Evolutionary conservation across 2,329 filamentous ascomycete genomes (phyloP), one percentile per base, ranked within the genome.

Genomic region (Blumeriella jaapii): DNA sequence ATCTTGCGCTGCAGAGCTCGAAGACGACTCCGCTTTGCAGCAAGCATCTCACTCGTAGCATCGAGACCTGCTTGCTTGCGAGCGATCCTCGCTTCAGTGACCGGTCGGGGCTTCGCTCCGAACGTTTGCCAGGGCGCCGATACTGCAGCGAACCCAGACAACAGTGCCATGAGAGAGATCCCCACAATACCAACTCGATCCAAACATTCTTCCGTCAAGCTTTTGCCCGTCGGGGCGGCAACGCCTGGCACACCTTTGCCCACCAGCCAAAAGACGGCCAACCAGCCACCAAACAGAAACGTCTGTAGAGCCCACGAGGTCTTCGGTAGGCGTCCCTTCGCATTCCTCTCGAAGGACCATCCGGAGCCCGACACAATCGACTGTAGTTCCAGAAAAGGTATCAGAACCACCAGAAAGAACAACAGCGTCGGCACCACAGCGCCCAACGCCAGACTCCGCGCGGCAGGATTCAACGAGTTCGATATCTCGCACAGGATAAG

Each of bases 131-230:
- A 93, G 1, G 86, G 75, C 1, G 82, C 80, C 15, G 82, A 87
- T 20, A 93, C 81, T n/a, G 83, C 83, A 5, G 85, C 85, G 51
- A 93, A 93, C 0, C 85, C 85, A 5, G 84, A 84, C n/a, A 93
- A 64, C 10, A 87, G 68, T 11, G 84, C 85, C 83, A 93, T 93
- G 34, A 91, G 61, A 30, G 80, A 78, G 37, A 91, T 85, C 3
- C 85, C 85, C 43, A 93, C 84, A 25, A 93, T 78, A 9, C 84
- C 85, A 16, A 93, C 76, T 28, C 85, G 61, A 55, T 78, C 73
- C 22, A 79, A 60, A 45, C 72, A 78, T 6, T 67, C 73, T 49
- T 57, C 53, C 26, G 40, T 56, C 18, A 41, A 53, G 50, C 11
- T 44, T 46, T 59, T 48, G 36, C 55, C 48, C 12, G 60, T 55